These are phyloP conservation scores for Backusella luteola DNA, from an alignment of 192 early-diverging fungal species.

Conservation along the genomic window DNA sequence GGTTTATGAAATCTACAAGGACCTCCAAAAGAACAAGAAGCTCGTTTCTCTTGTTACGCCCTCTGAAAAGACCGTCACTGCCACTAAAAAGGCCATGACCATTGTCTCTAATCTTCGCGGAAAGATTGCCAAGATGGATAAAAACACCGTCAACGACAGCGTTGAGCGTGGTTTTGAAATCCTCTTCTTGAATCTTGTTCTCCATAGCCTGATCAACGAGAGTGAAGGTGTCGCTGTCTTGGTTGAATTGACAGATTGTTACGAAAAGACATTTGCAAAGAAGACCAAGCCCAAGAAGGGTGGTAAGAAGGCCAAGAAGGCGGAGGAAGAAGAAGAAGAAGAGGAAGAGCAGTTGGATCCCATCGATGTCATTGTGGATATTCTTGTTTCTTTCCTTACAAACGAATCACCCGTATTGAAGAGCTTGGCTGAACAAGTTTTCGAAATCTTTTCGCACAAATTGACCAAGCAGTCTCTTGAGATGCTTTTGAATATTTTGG, in stretches of 20 bases:
- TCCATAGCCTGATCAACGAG: conserved; percentile 65
- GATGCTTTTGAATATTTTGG: conserved; percentile 64
- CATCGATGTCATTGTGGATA: conserved; percentile 93
- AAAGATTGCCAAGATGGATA: conserved; percentile 31
- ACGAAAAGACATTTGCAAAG: conserved; percentile 59
- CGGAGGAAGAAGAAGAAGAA: conserved; percentile 6
- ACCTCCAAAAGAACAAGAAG: conserved; percentile 41
- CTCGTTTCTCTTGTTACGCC: conserved; percentile 31
- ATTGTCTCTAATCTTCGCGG: conserved; percentile 40
- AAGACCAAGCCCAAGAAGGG: conserved; percentile 29
- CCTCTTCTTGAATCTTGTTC: conserved; percentile 65
- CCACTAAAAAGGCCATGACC: conserved; percentile 39
- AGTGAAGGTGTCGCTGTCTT: conserved; percentile 62
- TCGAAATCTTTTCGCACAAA: conserved; percentile 75
- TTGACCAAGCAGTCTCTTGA: conserved; percentile 77
- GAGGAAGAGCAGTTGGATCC: conserved; percentile 70
- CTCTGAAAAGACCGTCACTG: conserved; percentile 38
- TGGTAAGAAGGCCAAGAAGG: conserved; percentile 41
- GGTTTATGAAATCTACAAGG: conserved; percentile 48
- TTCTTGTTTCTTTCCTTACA: conserved; percentile 84
- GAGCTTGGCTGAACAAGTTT: conserved; percentile 76
- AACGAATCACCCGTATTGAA: conserved; percentile 77
- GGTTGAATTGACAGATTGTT: conserved; percentile 75
- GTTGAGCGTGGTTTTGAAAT: conserved; percentile 65
- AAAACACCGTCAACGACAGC: conserved; percentile 17